Conservation (phyloP, 768 basidiomycete species). For the Tylopilus balloui region DNA sequence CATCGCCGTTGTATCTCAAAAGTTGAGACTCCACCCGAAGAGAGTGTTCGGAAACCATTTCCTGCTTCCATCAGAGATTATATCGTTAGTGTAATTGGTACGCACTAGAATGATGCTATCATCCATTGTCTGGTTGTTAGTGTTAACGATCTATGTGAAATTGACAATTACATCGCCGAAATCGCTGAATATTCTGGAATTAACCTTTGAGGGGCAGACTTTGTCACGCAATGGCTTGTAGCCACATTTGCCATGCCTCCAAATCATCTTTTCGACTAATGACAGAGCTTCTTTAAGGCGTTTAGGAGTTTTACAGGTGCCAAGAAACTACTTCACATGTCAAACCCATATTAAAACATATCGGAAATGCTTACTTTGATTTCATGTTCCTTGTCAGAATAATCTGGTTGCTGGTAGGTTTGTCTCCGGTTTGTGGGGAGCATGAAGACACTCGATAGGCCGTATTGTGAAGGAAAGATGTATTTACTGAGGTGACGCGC, state of each 20-base stretch:
- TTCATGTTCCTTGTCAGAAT: constrained; percentile 59
- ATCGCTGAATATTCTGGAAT: background rate
- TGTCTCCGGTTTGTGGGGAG: constrained; percentile 20
- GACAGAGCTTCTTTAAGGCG: constrained; percentile 54
- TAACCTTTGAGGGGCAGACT: constrained; percentile 76
- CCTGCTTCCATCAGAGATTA: constrained; percentile 38
- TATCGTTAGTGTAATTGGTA: background rate
- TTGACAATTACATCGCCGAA: background rate
- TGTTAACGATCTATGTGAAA: constrained; percentile 35
- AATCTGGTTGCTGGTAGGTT: constrained; percentile 43
- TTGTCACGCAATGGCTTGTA: constrained; percentile 62
- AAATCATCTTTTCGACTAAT: constrained; percentile 57
- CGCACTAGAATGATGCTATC: constrained; percentile 60
- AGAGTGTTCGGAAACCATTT: constrained; percentile 70
- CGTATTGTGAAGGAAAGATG: constrained; percentile 79
- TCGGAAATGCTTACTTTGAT: constrained; percentile 49
- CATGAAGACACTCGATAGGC: constrained; percentile 56
- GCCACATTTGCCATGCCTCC: constrained; percentile 63
- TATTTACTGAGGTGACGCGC: constrained; percentile 73
- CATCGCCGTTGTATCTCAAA: constrained; percentile 32
- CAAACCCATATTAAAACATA: background rate
- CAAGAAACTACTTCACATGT: constrained; percentile 31
- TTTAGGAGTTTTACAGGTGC: constrained; percentile 65
- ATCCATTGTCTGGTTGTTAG: constrained; percentile 46
- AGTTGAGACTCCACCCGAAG: constrained; percentile 53